Conservation (phyloP, 2,329 filamentous ascomycete species). For the Colletotrichum lini region DNA sequence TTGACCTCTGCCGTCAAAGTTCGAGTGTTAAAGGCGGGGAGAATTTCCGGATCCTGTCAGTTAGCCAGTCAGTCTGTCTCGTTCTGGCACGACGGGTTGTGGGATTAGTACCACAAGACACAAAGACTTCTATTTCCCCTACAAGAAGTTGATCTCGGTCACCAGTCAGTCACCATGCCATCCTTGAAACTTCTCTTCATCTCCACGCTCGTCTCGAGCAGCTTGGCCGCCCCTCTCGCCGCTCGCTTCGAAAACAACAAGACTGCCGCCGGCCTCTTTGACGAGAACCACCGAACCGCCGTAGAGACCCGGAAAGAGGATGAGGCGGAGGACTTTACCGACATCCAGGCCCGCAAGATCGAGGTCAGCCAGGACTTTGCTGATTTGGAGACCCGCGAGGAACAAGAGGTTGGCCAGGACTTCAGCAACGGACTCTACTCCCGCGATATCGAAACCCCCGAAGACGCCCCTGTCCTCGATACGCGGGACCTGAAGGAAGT, state of each 20-base stretch:
- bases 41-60: too few relatives aligned
- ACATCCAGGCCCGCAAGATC: background rate
- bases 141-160: background rate
- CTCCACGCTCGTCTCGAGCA: slow-evolving; percentile 8
- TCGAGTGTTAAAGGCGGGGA: slow-evolving; percentile 17
- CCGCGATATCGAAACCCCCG: background rate
- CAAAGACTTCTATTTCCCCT: background rate
- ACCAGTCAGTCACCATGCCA: background rate
- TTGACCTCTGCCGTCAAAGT: too few relatives aligned
- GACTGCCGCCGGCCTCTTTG: background rate
- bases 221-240: slow-evolving; percentile 10
- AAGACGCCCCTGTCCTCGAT: background rate
- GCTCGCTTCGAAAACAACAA: background rate
- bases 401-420: background rate
- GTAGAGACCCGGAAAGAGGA: slow-evolving; percentile 1
- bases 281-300: background rate
- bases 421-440: background rate
- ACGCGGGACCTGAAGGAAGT: background rate
- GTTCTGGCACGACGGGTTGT: background rate
- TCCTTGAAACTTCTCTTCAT: slow-evolving; percentile 5
- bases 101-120: background rate
- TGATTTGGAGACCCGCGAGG: background rate
- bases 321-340: background rate
- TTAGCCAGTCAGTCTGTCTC: accelerated
- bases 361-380: background rate